Evolutionary conservation across 2,329 filamentous ascomycete genomes (phyloP), one percentile per base, ranked within the genome.

Genomic region (Nannizziopsis barbatae): DNA sequence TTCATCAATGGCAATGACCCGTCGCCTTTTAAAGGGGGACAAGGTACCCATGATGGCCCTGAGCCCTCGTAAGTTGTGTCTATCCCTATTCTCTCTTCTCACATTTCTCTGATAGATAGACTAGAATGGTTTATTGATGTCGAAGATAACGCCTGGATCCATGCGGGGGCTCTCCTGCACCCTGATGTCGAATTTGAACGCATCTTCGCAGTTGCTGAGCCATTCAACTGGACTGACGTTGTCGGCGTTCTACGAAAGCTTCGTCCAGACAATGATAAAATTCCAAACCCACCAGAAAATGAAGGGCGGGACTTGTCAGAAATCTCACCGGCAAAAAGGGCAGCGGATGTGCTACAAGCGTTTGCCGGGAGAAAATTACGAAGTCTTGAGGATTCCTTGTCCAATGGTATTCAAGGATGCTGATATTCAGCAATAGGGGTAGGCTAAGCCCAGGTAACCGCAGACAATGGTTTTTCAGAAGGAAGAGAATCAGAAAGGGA

Each of bases 41-140:
- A 22, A 1, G 5, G 4, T 33, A 30, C n/a, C 35, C n/a, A 15
- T 32, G 22, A 43, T 32, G 27, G 17, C 15, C 10, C 6, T 43
- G 6, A 20, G 14, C 10, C 41, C 41, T 32, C 41, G 41, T 43
- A 43, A 43, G 41, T n/a, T 35, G n/a, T 18, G 12, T 10, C 11
- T 32, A 18, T 15, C 9, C 15, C 15, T 35, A 3, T 17, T 10
- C 17, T 9, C 18, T 30, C 31, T 15, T 14, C n/a, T 18, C 17
- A n/a, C 17, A n/a, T n/a, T 2, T 18, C n/a, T n/a, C 17, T 20
- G 3, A 11, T 32, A 32, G 15, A 12, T 9, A 15, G 15, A 5
- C 20, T 32, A 43, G 41, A 43, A 32, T 43, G 41, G 41, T 11
- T 3, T 27, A 33, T 43, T 30, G 41, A 43, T 14, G 41, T 43